Conservation (phyloP, 1,284 basidiomycete species). For the Ustanciosporium gigantosporum region DNA sequence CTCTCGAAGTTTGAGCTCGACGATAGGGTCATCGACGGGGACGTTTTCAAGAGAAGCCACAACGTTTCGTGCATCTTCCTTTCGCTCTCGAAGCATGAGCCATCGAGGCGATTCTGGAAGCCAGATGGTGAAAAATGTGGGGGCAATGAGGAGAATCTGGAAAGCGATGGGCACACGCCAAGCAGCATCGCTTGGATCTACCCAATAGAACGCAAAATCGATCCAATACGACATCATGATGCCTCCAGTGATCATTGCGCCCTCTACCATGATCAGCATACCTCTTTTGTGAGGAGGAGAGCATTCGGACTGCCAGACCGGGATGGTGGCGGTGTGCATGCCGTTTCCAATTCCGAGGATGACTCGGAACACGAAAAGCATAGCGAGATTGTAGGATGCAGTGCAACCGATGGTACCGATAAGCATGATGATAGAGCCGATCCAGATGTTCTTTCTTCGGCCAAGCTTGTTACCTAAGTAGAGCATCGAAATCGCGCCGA, state of each 20-base stretch:
- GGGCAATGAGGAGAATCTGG: slow-evolving; percentile 57
- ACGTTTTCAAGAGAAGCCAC: slow-evolving; percentile 51
- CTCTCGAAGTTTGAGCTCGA: slow-evolving; percentile 47
- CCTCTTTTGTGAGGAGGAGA: slow-evolving; percentile 57
- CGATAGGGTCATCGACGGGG: slow-evolving; percentile 38
- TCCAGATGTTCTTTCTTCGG: slow-evolving; percentile 55
- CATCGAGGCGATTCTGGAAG: slow-evolving; percentile 59
- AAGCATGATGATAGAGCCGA: slow-evolving; percentile 53
- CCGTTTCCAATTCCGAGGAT: slow-evolving; percentile 58
- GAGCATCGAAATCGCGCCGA: slow-evolving; percentile 55
- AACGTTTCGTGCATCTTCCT: slow-evolving; percentile 47
- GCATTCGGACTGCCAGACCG: slow-evolving; percentile 58
- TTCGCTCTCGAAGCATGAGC: slow-evolving; percentile 51
- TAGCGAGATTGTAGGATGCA: slow-evolving; percentile 39
- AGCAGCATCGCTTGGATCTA: slow-evolving; percentile 36
- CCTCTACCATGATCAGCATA: slow-evolving; percentile 59
- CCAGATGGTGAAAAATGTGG: slow-evolving; percentile 57
- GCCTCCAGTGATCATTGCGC: slow-evolving; percentile 53
- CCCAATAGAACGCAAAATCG: slow-evolving; percentile 55
- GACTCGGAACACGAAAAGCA: slow-evolving; percentile 55
- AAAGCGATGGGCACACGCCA: slow-evolving; percentile 57
- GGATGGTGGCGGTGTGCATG: slow-evolving; percentile 60
- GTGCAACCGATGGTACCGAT: slow-evolving; percentile 48
- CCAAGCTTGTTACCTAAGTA: slow-evolving; percentile 53
- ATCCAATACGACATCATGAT: slow-evolving; percentile 57